Evolutionary conservation across 345 rosid species (phyloP).

Genomic region (Kernera saxatilis): DNA sequence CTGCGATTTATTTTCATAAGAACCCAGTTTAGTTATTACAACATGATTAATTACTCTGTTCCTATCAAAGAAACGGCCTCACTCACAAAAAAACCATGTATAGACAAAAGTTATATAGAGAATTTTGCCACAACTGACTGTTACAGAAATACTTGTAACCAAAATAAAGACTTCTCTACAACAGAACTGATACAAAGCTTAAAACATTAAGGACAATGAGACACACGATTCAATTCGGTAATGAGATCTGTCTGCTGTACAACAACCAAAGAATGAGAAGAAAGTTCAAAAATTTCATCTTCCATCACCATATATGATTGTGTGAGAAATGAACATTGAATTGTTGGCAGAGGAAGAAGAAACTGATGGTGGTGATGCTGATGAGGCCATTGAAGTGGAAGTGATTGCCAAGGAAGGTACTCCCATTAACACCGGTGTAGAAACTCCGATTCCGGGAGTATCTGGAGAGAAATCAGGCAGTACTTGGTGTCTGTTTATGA

Average conservation of each 20-base stretch:
- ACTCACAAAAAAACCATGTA: neutral
- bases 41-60: no score
- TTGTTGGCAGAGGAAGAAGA: constrained; percentile 3
- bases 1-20: no score
- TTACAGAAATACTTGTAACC: neutral
- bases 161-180: neutral
- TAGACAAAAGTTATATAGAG: neutral
- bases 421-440: constrained; percentile 9
- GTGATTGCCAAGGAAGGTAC: neutral
- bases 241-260: neutral
- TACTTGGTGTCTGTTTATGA: neutral
- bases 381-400: constrained; percentile 10
- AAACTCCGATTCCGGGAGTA: constrained; percentile 20
- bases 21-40: no score
- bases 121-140: neutral
- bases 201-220: neutral
- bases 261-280: neutral
- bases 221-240: neutral
- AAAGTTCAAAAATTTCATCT: constrained; percentile 2
- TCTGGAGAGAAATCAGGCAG: constrained; percentile 16
- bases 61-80: neutral
- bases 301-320: constrained; percentile 28
- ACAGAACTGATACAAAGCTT: neutral
- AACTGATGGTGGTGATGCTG: constrained; percentile 1
- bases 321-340: constrained; percentile 28